A percentile compares a stretch with the other conserved stretches of the same genome.
These are phyloP conservation scores for Talaromyces ruber DNA, from an alignment of 495 filamentous ascomycete species.

Conservation along the genomic window DNA sequence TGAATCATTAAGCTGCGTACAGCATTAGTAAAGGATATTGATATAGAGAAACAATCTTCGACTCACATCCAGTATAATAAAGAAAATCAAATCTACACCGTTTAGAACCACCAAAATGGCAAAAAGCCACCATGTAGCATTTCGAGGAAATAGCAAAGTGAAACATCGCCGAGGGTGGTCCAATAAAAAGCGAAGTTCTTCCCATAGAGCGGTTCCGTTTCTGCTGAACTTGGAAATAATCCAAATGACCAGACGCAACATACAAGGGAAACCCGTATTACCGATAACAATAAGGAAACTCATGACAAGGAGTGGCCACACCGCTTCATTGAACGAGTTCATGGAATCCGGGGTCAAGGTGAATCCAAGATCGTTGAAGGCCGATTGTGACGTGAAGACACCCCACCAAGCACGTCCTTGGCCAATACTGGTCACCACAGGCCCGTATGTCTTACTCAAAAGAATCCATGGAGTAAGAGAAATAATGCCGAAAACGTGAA, in stretches of 20 bases:
- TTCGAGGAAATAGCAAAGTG: slow-evolving; percentile 79
- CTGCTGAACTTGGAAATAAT: slow-evolving; percentile 49
- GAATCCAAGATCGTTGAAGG: slow-evolving; percentile 85
- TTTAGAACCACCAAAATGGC: slow-evolving; percentile 77
- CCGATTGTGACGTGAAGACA: slow-evolving; percentile 74
- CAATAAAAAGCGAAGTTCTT: slow-evolving; percentile 81
- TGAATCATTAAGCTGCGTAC: slow-evolving; percentile 51
- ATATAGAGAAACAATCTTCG: neutral
- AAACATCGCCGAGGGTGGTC: slow-evolving; percentile 95
- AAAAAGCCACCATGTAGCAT: slow-evolving; percentile 95
- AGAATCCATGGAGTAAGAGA: slow-evolving; percentile 75
- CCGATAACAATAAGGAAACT: slow-evolving; percentile 82
- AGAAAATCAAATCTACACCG: slow-evolving; percentile 75
- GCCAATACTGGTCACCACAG: slow-evolving; percentile 51
- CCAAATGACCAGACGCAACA: slow-evolving; percentile 90
- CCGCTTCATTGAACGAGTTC: slow-evolving; percentile 70
- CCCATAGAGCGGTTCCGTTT: slow-evolving; percentile 59
- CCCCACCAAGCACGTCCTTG: slow-evolving; percentile 78
- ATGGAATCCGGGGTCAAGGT: slow-evolving; percentile 90
- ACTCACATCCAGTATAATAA: slow-evolving; percentile 80
- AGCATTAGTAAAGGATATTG: slow-evolving; percentile 19
- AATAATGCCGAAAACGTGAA: slow-evolving; percentile 65
- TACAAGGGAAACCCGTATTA: slow-evolving; percentile 90
- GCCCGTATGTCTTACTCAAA: slow-evolving; percentile 42
- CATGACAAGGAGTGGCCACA: slow-evolving; percentile 65